phyloP scores from a whole-genome alignment of 139 green algal genomes.

The Chara braunii region DNA sequence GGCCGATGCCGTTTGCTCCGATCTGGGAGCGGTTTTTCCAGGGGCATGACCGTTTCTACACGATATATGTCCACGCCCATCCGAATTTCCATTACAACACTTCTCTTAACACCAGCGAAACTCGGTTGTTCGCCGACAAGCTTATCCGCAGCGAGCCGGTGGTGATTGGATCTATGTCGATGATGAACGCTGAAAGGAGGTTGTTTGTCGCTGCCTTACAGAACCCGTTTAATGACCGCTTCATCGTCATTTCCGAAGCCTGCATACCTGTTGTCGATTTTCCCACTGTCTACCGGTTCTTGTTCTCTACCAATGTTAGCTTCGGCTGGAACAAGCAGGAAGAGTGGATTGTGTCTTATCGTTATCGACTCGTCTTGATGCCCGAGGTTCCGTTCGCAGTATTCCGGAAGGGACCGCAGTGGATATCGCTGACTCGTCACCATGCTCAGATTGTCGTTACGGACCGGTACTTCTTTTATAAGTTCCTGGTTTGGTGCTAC shows the following conservation, averaged over 20 bases:
- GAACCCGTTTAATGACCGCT: slow-evolving; percentile 8
- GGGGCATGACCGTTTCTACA: not conserved
- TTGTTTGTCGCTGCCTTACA: slow-evolving; percentile 2
- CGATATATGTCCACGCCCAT: not conserved
- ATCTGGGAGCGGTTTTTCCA: not conserved
- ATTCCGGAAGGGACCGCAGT: too few relatives aligned
- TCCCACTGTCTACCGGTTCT: slow-evolving; percentile 6
- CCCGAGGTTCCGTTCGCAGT: too few relatives aligned
- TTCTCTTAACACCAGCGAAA: too few relatives aligned
- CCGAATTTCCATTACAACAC: not conserved
- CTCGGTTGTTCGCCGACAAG: too few relatives aligned
- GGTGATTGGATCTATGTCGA: not conserved
- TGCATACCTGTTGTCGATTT: slow-evolving; percentile 27
- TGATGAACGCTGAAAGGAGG: slow-evolving; percentile 4
- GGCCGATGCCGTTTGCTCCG: not conserved
- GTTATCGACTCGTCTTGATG: too few relatives aligned
- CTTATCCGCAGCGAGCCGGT: too few relatives aligned
- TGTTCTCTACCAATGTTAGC: slow-evolving; percentile 4
- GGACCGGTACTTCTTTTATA: too few relatives aligned
- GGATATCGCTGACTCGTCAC: too few relatives aligned
- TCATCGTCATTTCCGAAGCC: slow-evolving; percentile 20
- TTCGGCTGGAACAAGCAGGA: too few relatives aligned
- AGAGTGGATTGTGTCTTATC: too few relatives aligned
- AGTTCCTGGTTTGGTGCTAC: too few relatives aligned
- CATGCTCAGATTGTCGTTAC: too few relatives aligned